Percentiles rank a stretch among this genome's conserved stretches.
Conservation (phyloP, 768 basidiomycete species). For the Mrakia gelida region DNA sequence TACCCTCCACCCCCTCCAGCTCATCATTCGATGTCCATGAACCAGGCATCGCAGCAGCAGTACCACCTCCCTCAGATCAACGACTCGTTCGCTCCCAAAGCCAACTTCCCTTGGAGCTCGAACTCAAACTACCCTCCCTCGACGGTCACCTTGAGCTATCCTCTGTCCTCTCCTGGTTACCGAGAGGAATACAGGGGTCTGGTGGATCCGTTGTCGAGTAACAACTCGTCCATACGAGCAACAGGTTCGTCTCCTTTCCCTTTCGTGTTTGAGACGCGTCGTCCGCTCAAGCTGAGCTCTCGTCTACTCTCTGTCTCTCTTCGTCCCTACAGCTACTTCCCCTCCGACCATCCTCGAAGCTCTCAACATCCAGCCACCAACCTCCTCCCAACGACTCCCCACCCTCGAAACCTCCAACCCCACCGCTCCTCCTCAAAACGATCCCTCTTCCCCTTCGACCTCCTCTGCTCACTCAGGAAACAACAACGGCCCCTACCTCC, state of each 20-base stretch:
- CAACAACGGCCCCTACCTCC: conserved; percentile 3
- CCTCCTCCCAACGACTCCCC: neutral
- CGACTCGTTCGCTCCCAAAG: neutral
- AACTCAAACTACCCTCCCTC: neutral
- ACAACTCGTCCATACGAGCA: neutral
- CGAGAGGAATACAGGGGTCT: neutral
- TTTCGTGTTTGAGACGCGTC: neutral
- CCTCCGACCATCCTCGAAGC: conserved; percentile 9
- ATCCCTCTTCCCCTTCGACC: conserved; percentile 1
- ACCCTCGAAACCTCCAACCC: neutral
- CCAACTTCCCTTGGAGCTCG: conserved; percentile 1
- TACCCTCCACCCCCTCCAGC: neutral
- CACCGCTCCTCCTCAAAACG: neutral
- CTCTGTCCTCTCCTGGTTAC: neutral
- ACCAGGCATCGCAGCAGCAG: neutral
- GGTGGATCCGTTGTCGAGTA: neutral
- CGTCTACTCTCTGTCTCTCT: neutral
- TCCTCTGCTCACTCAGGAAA: neutral
- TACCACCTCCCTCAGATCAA: conserved; percentile 1
- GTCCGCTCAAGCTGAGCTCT: neutral
- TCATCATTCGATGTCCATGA: too few relatives aligned
- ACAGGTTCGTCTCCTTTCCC: neutral
- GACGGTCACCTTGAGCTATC: neutral
- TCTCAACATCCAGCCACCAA: neutral
- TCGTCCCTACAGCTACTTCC: neutral